phyloP scores from a whole-genome alignment of 177 flowering plant genomes.

The Vitis hybrid region DNA sequence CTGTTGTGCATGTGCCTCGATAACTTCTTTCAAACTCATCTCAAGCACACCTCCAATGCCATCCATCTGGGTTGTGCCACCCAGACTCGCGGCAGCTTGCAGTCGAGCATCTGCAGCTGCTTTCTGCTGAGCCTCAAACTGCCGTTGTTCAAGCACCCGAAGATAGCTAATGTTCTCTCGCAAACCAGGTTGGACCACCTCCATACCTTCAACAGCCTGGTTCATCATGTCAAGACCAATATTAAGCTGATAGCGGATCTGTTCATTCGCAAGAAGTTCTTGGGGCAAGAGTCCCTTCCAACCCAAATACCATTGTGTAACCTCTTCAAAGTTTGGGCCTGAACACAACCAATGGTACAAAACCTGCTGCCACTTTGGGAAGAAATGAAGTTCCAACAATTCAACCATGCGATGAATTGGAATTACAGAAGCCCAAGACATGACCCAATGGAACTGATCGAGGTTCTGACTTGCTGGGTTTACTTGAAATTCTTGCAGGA shows the following conservation, averaged over 20 bases:
- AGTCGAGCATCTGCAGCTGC: constrained; percentile 60
- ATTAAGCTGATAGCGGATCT: constrained; percentile 59
- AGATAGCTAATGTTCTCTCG: constrained; percentile 75
- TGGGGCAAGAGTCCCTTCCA: constrained; percentile 77
- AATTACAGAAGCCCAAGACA: constrained; percentile 70
- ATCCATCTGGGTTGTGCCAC: constrained; percentile 25
- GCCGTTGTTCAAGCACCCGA: constrained; percentile 76
- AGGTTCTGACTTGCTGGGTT: constrained; percentile 83
- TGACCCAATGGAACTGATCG: constrained; percentile 78
- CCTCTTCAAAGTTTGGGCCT: constrained; percentile 79
- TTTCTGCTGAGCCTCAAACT: constrained; percentile 74
- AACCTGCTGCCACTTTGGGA: constrained; percentile 83
- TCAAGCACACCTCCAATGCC: constrained; percentile 33
- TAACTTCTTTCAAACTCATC: constrained; percentile 78
- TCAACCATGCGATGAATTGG: constrained; percentile 86
- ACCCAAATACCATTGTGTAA: constrained; percentile 74
- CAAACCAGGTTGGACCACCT: constrained; percentile 74
- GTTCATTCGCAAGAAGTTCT: constrained; percentile 75
- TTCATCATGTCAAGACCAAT: constrained; percentile 84
- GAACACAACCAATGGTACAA: constrained; percentile 87
- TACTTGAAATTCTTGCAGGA: constrained; percentile 72
- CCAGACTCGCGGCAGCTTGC: constrained; percentile 29
- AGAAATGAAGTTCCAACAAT: constrained; percentile 78
- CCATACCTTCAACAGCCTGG: constrained; percentile 72
- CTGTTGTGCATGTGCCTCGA: constrained; percentile 69